These are phyloP conservation scores for Mucor ambiguus DNA, from an alignment of 371 early-diverging fungal genomes.

Conservation along the genomic window DNA sequence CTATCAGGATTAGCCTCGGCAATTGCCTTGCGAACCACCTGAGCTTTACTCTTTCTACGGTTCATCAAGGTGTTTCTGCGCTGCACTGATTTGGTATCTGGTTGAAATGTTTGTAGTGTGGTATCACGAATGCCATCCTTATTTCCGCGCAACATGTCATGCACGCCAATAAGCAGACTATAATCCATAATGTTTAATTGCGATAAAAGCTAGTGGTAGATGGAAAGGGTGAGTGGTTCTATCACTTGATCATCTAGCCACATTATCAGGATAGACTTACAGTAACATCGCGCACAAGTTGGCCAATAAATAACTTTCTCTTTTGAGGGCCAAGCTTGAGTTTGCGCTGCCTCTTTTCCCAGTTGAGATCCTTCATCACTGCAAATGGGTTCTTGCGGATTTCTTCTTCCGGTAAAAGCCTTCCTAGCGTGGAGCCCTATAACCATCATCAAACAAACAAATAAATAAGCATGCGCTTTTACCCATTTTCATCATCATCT, in stretches of 20 bases:
- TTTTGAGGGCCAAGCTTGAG: slow-evolving; percentile 87
- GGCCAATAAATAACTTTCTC: slow-evolving; percentile 78
- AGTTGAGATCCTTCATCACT: slow-evolving; percentile 96
- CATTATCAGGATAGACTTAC: slow-evolving; percentile 23
- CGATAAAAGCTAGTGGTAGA: slow-evolving; percentile 73
- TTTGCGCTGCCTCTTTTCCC: slow-evolving; percentile 77
- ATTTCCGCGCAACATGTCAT: slow-evolving; percentile 87
- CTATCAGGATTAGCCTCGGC: slow-evolving; percentile 73
- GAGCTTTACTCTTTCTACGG: slow-evolving; percentile 67
- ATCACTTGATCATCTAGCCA: background rate
- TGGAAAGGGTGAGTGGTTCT: background rate
- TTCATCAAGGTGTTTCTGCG: slow-evolving; percentile 43
- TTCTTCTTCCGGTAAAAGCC: slow-evolving; percentile 79
- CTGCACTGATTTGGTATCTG: slow-evolving; percentile 56
- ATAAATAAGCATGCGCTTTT: slow-evolving; percentile 2
- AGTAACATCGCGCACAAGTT: slow-evolving; percentile 86
- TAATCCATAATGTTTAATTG: slow-evolving; percentile 92
- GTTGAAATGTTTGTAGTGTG: slow-evolving; percentile 74
- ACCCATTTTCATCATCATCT: background rate
- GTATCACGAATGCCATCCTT: slow-evolving; percentile 86
- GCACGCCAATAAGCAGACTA: slow-evolving; percentile 91
- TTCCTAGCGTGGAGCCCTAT: slow-evolving; percentile 81
- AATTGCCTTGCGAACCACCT: slow-evolving; percentile 73
- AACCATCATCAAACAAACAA: background rate
- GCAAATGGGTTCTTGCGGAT: slow-evolving; percentile 77